phyloP scores from a whole-genome alignment of 2,329 filamentous ascomycete species.

The Lecanoromycetidae sp. region DNA sequence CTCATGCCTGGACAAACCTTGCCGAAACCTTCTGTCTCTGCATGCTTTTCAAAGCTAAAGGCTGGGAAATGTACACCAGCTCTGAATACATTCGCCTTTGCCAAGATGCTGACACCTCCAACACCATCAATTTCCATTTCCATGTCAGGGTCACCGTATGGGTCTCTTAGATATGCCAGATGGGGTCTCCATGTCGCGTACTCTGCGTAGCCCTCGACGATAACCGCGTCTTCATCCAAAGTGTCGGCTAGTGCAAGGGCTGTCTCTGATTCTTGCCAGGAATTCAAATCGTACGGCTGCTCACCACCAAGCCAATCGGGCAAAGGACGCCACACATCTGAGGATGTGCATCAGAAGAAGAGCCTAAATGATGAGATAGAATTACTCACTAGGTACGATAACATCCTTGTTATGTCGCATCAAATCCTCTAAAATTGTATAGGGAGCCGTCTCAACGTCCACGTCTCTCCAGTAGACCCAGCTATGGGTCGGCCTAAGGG shows the following conservation, averaged over 20 bases:
- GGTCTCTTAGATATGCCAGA: conserved; percentile 89
- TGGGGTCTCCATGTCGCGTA: conserved; percentile 98
- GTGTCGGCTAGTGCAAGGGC: conserved; percentile 87
- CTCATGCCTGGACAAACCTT: conserved; percentile 51
- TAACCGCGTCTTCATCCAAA: conserved; percentile 93
- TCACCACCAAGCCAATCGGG: conserved; percentile 98
- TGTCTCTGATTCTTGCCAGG: conserved; percentile 98
- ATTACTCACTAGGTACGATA: conserved; percentile 85
- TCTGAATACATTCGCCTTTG: conserved; percentile 90
- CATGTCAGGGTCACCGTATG: conserved; percentile 96
- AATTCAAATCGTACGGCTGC: conserved; percentile 96
- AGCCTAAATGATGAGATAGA: background rate
- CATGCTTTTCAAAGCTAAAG: conserved; percentile 97
- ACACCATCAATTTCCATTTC: conserved; percentile 99
- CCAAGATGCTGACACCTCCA: conserved; percentile 91
- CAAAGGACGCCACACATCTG: conserved; percentile 95
- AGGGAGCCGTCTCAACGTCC: conserved; percentile 92
- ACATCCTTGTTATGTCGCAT: conserved; percentile 99
- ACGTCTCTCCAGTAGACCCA: conserved; percentile 99
- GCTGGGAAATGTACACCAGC: conserved; percentile 94
- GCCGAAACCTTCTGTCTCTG: conserved; percentile 95
- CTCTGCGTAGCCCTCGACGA: conserved; percentile 96
- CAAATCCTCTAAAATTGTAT: conserved; percentile 90
- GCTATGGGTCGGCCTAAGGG: conserved; percentile 84
- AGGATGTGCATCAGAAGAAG: background rate